These are phyloP conservation scores for Ustilago loliicola DNA, from an alignment of 1,284 basidiomycete genomes.

Conservation along the genomic window DNA sequence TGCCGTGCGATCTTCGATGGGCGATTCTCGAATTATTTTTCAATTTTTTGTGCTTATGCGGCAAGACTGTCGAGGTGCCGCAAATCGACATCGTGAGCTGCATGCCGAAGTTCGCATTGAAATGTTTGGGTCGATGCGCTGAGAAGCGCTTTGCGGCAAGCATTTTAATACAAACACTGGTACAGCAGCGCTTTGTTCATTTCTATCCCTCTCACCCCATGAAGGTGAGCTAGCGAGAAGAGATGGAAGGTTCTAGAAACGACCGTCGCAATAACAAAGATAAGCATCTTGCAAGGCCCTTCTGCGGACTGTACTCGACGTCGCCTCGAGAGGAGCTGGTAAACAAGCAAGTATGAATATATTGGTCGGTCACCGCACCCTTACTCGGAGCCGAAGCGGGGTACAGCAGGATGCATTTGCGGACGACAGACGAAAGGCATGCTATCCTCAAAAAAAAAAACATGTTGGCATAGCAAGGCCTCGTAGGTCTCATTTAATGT, in stretches of 20 bases:
- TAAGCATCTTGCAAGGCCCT: too few relatives aligned
- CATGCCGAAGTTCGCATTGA: background rate
- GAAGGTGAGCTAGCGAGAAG: too few relatives aligned
- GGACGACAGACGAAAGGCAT: too few relatives aligned
- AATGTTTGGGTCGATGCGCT: conserved; percentile 4
- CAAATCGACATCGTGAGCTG: conserved; percentile 3
- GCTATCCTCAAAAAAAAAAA: background rate
- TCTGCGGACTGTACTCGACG: too few relatives aligned
- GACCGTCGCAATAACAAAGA: background rate
- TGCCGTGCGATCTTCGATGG: background rate
- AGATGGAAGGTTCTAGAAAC: background rate
- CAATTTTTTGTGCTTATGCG: background rate
- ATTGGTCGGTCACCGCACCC: background rate
- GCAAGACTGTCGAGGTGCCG: background rate
- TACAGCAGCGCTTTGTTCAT: background rate
- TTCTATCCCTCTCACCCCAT: background rate
- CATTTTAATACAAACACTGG: background rate
- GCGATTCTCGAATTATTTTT: background rate
- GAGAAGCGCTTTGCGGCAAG: conserved; percentile 1
- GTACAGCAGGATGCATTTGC: background rate
- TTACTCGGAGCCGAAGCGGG: conserved; percentile 3
- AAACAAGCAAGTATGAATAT: background rate
- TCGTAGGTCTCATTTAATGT: too few relatives aligned
- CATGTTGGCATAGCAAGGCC: too few relatives aligned
- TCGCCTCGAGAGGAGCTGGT: too few relatives aligned